These are phyloP conservation scores for Flaveria robusta DNA, from an alignment of 129 eudicot genomes.

Conservation along the genomic window DNA sequence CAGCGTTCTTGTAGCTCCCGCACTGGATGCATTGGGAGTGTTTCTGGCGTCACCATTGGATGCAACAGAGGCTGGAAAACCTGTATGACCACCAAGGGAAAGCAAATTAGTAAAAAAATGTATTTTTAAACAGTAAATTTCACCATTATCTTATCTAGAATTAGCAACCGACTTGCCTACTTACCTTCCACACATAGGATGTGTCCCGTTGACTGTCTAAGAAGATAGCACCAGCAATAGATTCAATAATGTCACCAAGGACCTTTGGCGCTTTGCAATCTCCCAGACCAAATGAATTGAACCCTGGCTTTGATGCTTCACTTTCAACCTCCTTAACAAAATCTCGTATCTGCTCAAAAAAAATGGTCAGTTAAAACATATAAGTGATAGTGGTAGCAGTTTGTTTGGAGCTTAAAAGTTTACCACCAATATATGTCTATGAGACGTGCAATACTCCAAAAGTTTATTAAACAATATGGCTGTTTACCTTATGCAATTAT, in stretches of 20 bases:
- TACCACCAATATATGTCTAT: neutral
- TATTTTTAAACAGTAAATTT: neutral
- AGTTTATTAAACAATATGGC: neutral
- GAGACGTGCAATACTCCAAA: neutral
- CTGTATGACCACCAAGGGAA: constrained; percentile 35
- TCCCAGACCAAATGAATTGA: constrained; percentile 93
- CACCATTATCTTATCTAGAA: constrained; percentile 1
- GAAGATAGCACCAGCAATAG: constrained; percentile 97
- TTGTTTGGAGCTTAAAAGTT: neutral
- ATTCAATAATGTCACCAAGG: constrained; percentile 94
- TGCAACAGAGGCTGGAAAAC: constrained; percentile 89
- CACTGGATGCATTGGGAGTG: constrained; percentile 99
- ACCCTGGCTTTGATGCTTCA: constrained; percentile 75
- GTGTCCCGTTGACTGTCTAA: constrained; percentile 74
- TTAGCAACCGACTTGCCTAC: constrained; percentile 48
- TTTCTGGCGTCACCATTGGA: constrained; percentile 98
- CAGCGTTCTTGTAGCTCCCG: constrained; percentile 97
- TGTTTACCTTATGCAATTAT: neutral
- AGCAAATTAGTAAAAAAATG: neutral
- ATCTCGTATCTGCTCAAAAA: constrained; percentile 70
- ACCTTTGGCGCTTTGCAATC: constrained; percentile 99
- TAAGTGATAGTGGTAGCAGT: neutral
- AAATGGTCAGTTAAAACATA: neutral
- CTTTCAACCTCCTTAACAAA: constrained; percentile 81
- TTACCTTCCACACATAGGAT: constrained; percentile 83